A percentile compares a stretch with the other conserved stretches of the same genome.
Conservation (phyloP, 768 basidiomycete species). For the Dentipellis sp. region DNA sequence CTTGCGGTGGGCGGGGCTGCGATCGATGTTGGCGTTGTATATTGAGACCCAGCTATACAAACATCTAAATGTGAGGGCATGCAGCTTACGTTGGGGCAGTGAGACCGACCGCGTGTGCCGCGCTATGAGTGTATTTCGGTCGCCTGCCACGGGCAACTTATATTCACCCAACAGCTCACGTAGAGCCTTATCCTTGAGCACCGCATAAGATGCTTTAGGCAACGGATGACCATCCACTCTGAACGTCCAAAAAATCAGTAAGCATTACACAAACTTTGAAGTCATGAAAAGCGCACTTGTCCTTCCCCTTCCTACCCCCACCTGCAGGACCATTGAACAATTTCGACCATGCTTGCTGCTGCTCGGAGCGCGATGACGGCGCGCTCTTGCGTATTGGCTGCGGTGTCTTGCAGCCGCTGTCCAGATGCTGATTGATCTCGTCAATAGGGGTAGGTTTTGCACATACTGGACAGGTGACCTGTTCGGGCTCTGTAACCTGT, state of each 20-base stretch:
- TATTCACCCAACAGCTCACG: conserved; percentile 14
- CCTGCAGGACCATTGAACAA: background rate
- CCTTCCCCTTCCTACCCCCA: conserved; percentile 2
- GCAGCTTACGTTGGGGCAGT: background rate
- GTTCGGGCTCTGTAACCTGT: background rate
- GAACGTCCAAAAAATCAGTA: background rate
- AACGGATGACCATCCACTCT: background rate
- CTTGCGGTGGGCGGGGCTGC: conserved; percentile 7
- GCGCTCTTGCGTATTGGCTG: background rate
- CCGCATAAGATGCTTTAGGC: conserved; percentile 19
- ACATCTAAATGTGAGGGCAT: background rate
- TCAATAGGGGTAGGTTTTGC: background rate
- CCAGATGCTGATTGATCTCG: conserved; percentile 25
- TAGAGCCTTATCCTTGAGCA: conserved; percentile 16
- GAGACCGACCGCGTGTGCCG: conserved; percentile 15
- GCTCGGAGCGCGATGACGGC: background rate
- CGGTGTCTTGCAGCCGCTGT: conserved; percentile 21
- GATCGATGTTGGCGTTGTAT: conserved; percentile 22
- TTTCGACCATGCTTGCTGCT: conserved; percentile 14
- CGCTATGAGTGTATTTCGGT: conserved; percentile 14
- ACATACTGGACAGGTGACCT: background rate
- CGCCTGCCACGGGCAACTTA: conserved; percentile 16
- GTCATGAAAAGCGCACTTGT: conserved; percentile 3
- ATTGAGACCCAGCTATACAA: conserved; percentile 15
- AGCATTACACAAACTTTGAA: background rate